Percentiles rank a stretch among this genome's conserved stretches.
Conservation (phyloP, 2,329 filamentous ascomycete species). For the Hymenoscyphus infarciens region DNA sequence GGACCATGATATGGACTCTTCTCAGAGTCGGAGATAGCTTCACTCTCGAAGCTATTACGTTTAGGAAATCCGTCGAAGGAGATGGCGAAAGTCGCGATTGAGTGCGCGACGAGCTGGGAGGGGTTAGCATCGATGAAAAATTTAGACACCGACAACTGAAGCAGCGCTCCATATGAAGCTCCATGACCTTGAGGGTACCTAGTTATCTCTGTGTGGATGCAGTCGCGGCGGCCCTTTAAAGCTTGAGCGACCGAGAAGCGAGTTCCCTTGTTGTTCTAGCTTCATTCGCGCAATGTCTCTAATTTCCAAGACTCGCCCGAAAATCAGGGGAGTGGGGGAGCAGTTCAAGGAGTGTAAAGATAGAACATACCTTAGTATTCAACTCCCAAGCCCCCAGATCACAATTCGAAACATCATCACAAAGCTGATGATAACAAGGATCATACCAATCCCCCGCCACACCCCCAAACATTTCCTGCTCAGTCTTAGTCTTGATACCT, state of each 20-base stretch:
- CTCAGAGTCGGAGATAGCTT: background rate
- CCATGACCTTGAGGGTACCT: no score
- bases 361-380: conserved; percentile 50
- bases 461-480: conserved; percentile 63
- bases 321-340: no score
- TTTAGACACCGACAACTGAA: no score
- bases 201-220: no score
- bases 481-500: conserved; percentile 65
- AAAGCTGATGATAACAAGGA: conserved; percentile 57
- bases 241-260: no score
- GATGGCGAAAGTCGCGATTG: conserved; percentile 64
- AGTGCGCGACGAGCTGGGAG: conserved; percentile 56
- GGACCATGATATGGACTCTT: background rate
- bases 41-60: conserved; percentile 38
- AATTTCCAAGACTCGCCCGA: background rate
- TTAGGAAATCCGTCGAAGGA: conserved; percentile 65
- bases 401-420: conserved; percentile 55
- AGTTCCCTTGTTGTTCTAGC: background rate
- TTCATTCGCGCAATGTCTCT: no score
- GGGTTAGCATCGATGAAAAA: no score
- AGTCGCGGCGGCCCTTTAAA: no score
- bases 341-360: no score
- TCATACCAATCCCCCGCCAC: conserved; percentile 57
- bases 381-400: conserved; percentile 57
- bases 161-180: no score